These are phyloP conservation scores for Niveomyces coronatus DNA, from an alignment of 2,329 filamentous ascomycete genomes.

Conservation along the genomic window DNA sequence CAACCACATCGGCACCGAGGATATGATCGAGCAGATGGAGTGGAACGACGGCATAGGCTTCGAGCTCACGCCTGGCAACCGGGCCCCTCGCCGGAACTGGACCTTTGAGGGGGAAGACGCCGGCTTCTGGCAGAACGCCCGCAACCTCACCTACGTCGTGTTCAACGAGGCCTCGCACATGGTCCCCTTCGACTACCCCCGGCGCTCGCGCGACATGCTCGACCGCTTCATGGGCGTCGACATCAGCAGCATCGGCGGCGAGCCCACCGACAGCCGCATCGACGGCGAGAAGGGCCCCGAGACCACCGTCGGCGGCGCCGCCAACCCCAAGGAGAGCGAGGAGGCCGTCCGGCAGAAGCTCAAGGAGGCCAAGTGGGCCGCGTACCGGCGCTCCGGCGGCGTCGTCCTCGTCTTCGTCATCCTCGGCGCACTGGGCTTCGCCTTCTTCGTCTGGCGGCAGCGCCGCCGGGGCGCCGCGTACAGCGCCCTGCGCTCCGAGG, in stretches of 20 bases:
- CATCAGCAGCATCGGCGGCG: slow-evolving; percentile 76
- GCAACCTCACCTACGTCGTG: slow-evolving; percentile 89
- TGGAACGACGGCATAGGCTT: slow-evolving; percentile 93
- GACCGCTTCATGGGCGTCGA: slow-evolving; percentile 93
- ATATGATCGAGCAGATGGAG: slow-evolving; percentile 77
- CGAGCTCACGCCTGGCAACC: slow-evolving; percentile 74
- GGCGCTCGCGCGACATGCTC: slow-evolving; percentile 86
- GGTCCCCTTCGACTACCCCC: slow-evolving; percentile 90
- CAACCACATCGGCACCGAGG: slow-evolving; percentile 91
- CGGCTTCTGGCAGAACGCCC: slow-evolving; percentile 87
- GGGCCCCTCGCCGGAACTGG: slow-evolving; percentile 90
- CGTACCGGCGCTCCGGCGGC: slow-evolving; percentile 81
- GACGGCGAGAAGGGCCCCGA: slow-evolving; percentile 76
- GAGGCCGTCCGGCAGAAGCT: slow-evolving; percentile 60
- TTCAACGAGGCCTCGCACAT: slow-evolving; percentile 97
- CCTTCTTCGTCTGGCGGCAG: slow-evolving; percentile 58
- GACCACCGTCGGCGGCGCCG: slow-evolving; percentile 65
- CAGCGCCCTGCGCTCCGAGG: slow-evolving; percentile 34
- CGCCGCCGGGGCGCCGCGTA: slow-evolving; percentile 47
- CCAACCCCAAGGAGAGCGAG: slow-evolving; percentile 42
- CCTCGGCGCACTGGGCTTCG: slow-evolving; percentile 63
- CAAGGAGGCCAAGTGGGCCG: slow-evolving; percentile 78
- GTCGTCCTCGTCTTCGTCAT: slow-evolving; percentile 73
- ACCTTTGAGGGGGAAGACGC: slow-evolving; percentile 80
- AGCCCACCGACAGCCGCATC: slow-evolving; percentile 66